phyloP scores from a whole-genome alignment of 148 eudicot species.

The Amaranthus hypochondriacus region DNA sequence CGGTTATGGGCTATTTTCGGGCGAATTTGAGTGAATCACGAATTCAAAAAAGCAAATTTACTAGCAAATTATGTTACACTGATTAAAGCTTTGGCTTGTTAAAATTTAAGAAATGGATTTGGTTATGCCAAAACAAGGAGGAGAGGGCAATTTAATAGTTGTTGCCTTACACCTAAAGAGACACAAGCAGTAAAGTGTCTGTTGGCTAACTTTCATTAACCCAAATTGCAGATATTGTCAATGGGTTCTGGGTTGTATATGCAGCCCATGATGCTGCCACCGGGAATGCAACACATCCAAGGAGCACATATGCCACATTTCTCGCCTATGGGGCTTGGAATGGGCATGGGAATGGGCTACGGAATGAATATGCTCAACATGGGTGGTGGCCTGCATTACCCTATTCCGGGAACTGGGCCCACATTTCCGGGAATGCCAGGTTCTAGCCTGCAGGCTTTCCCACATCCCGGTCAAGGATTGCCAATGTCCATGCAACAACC shows the following conservation, averaged over 20 bases:
- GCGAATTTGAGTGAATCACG: too few relatives aligned
- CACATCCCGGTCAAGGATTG: slow-evolving; percentile 58
- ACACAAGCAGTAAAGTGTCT: not conserved
- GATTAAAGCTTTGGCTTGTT: too few relatives aligned
- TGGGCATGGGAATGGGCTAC: slow-evolving; percentile 64
- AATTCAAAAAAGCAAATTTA: too few relatives aligned
- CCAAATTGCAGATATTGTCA: slow-evolving; percentile 66
- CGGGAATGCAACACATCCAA: slow-evolving; percentile 69
- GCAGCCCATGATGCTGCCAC: slow-evolving; percentile 84
- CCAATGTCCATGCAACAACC: slow-evolving; percentile 41
- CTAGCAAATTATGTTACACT: too few relatives aligned
- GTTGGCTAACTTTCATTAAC: not conserved
- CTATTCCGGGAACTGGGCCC: slow-evolving; percentile 35
- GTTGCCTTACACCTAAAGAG: not conserved
- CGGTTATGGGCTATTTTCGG: too few relatives aligned
- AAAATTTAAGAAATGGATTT: too few relatives aligned
- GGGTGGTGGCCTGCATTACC: slow-evolving; percentile 48
- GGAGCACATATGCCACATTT: slow-evolving; percentile 70
- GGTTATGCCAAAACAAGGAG: too few relatives aligned
- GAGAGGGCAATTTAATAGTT: too few relatives aligned
- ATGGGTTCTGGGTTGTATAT: slow-evolving; percentile 92
- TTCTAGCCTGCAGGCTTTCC: slow-evolving; percentile 40
- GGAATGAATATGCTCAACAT: slow-evolving; percentile 67
- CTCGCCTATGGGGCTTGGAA: slow-evolving; percentile 61
- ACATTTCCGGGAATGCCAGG: slow-evolving; percentile 49